Base-by-base conservation (phyloP, 768 basidiomycete species). In the Termitomyces sp. region DNA sequence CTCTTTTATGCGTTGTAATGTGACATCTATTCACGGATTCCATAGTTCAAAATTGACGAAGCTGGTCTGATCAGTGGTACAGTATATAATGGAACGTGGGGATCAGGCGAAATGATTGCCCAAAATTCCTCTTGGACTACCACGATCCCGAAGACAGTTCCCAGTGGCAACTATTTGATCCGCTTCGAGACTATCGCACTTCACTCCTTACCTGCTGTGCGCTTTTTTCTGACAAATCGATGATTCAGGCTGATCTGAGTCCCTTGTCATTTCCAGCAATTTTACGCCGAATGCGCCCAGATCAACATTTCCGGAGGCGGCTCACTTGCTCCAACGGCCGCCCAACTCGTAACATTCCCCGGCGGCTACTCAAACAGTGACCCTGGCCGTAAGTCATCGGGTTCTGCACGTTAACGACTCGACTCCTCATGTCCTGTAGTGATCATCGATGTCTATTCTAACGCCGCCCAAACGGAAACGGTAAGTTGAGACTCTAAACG, bases 241-340 rank as follows among this genome's bases (percentile, higher is more conserved):
- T 20, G 12, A 20, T 20, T 6, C 27, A 30, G 9, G 9, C 26
- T 51, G 2, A 51, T 13, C 5, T 9, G n/a, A n/a, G n/a, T n/a
- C n/a, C n/a, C 0, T 2, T 40, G 37, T 30, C 26, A 30, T 5
- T 27, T 10, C 14, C 68, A 84, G 69, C 84, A 91, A 79, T 83
- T 89, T 69, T 91, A 91, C 65, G 85, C 87, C 0, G 83, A 86
- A 65, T 79, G 79, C 53, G 79, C 79, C 14, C 79, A 80, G 61
- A 68, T 79, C 24, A 57, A 63, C 32, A 78, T 80, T 56, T 75
- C 74, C 24, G 74, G 73, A 32, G 76, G 78, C 32, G 79, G 79
- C 8, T 70, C 60, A 53, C 60, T 71, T 10, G 72, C 73, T 2
- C 79, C 79, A 1, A 74, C 75, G 2, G 55, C 72, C 22, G 71